Evolutionary conservation across 1,139 yeast species (phyloP), one percentile per base, ranked within the genome.

Genomic region (Pichia sp.): DNA sequence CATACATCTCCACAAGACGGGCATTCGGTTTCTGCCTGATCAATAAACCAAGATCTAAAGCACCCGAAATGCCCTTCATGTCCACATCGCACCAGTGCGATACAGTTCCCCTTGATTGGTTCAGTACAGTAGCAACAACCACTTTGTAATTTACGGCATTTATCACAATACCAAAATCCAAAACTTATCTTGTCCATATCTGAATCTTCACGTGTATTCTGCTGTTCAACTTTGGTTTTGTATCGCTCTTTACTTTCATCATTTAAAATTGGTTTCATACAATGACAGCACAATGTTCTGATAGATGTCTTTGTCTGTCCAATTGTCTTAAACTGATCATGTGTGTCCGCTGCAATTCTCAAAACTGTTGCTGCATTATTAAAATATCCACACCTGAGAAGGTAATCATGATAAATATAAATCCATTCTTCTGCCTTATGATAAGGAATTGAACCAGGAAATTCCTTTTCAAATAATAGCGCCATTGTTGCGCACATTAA

Each of bases 21-120:
- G 61, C 97, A 90, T 49, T 80, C 87, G 3, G 66, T 59, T 70
- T 83, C 81, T 25, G 69, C 73, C 27, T 77, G 84, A 2, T 72
- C 79, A 34, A 82, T 66, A 60, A 86, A 81, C 97, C 97, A 90
- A 43, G 77, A 75, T 51, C 74, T 72, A 59, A 89, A 71, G 68
- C 98, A 92, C 4, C 80, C 80, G 59, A 80, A 80, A 65, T 92
- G 98, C 1, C 95, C 90, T 48, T 82, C 74, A 64, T 92, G 97
- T 0, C 97, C 97, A 69, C 97, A 92, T 42, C 71, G 75, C 46
- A 86, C 67, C 23, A 82, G 69, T n/a, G 79, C 79, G 24, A 85
- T 77, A 12, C 82, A 76, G 47, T 85, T 69, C 0, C 95, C 95
- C 57, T 76, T 78, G 57, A 90, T 73, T 3, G 96, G 92, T 59